Evolutionary conservation across 164 flowering plant species (phyloP).

Genomic region (Stephania cephalantha): DNA sequence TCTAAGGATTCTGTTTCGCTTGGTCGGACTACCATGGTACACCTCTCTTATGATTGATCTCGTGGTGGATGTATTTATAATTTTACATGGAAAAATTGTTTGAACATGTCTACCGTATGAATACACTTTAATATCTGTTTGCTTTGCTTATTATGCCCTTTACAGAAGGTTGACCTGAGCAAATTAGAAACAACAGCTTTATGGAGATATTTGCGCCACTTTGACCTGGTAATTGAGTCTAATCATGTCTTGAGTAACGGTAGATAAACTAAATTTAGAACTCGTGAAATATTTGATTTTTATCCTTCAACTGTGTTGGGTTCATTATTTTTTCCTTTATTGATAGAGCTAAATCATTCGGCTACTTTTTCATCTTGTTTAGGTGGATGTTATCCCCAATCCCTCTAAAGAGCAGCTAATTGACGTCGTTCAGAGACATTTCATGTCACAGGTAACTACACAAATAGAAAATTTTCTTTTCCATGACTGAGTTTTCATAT

Average conservation of each 20-base stretch:
- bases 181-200: slow-evolving; percentile 80
- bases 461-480: neutral
- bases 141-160: neutral
- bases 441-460: slow-evolving; percentile 78
- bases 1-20: slow-evolving; percentile 60
- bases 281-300: neutral
- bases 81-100: neutral
- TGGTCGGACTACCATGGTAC: slow-evolving; percentile 47
- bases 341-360: neutral
- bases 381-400: slow-evolving; percentile 75
- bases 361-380: neutral
- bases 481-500: neutral
- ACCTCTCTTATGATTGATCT: neutral
- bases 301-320: neutral
- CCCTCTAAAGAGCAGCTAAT: slow-evolving; percentile 82
- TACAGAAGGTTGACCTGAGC: slow-evolving; percentile 84
- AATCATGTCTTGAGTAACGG: neutral
- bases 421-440: slow-evolving; percentile 88
- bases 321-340: neutral
- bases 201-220: slow-evolving; percentile 90
- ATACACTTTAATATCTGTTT: neutral
- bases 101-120: neutral
- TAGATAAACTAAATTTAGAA: neutral
- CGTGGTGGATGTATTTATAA: neutral
- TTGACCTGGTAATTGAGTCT: slow-evolving; percentile 58